phyloP scores from a whole-genome alignment of 352 stramenopile genomes.

The Phytophthora sojae region DNA sequence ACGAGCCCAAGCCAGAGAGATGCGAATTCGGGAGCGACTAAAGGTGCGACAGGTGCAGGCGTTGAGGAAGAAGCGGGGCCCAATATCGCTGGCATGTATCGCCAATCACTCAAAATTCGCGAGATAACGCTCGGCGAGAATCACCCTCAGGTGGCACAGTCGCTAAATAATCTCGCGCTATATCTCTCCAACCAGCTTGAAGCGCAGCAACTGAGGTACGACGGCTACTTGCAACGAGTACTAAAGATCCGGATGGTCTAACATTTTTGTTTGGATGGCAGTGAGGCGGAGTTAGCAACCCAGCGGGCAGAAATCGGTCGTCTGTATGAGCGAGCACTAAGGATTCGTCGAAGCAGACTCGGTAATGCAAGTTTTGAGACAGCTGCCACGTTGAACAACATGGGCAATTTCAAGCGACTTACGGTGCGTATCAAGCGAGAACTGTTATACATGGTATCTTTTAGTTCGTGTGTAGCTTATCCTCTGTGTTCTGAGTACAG shows the following conservation, averaged over 20 bases:
- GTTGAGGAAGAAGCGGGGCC: conserved; percentile 33
- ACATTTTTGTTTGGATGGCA: conserved; percentile 16
- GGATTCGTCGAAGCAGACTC: conserved; percentile 73
- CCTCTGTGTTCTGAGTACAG: conserved; percentile 29
- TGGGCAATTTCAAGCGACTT: conserved; percentile 84
- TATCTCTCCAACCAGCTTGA: conserved; percentile 77
- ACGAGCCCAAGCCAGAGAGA: conserved; percentile 23
- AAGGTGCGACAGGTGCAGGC: background rate
- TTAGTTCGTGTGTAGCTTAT: background rate
- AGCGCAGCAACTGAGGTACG: conserved; percentile 59
- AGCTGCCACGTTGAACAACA: conserved; percentile 83
- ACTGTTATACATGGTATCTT: background rate
- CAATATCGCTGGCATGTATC: conserved; percentile 81
- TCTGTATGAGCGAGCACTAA: conserved; percentile 69
- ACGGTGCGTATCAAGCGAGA: conserved; percentile 44
- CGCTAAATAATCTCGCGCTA: conserved; percentile 82
- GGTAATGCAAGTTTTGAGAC: conserved; percentile 85
- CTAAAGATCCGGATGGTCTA: background rate
- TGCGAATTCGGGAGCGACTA: background rate
- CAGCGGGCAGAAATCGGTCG: conserved; percentile 63
- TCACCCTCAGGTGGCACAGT: conserved; percentile 82
- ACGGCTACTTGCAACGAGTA: background rate
- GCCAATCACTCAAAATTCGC: conserved; percentile 77
- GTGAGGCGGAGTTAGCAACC: conserved; percentile 45
- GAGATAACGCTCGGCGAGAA: conserved; percentile 69